A percentile compares a stretch with the other conserved stretches of the same genome.
phyloP scores from a whole-genome alignment of 2,329 filamentous ascomycete genomes.

The Pseudogymnoascus sp. region DNA sequence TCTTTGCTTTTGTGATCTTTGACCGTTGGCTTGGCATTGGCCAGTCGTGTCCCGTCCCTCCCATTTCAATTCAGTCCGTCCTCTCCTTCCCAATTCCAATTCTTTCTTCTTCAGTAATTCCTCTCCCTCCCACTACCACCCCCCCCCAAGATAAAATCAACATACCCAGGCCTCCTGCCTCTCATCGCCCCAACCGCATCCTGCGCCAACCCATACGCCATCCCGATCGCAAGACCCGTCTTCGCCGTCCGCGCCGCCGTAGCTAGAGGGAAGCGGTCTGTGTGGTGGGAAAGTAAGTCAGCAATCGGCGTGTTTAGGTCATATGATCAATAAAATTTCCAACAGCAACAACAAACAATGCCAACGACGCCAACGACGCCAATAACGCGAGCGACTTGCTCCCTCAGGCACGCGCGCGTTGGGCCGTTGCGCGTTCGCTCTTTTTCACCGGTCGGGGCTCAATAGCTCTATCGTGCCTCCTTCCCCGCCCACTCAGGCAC shows the following conservation, averaged over 20 bases:
- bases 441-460: no score
- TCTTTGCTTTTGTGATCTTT: neutral
- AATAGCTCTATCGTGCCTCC: no score
- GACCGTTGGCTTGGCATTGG: no score
- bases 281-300: slow-evolving; percentile 6
- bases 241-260: slow-evolving; percentile 71
- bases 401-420: no score
- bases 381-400: no score
- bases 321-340: neutral
- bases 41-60: no score
- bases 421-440: no score
- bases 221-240: slow-evolving; percentile 67
- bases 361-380: neutral
- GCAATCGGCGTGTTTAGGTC: neutral
- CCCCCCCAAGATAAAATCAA: slow-evolving; percentile 52
- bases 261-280: slow-evolving; percentile 71
- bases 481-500: no score
- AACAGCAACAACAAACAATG: no score
- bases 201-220: slow-evolving; percentile 73
- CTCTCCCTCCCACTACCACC: slow-evolving; percentile 27
- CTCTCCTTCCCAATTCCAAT: neutral
- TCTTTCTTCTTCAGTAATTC: neutral
- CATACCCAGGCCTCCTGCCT: slow-evolving; percentile 65
- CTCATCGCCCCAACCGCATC: slow-evolving; percentile 61
- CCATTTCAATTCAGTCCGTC: neutral